These are phyloP conservation scores for Nephelium lappaceum DNA, from an alignment of 345 rosid species.

Conservation along the genomic window DNA sequence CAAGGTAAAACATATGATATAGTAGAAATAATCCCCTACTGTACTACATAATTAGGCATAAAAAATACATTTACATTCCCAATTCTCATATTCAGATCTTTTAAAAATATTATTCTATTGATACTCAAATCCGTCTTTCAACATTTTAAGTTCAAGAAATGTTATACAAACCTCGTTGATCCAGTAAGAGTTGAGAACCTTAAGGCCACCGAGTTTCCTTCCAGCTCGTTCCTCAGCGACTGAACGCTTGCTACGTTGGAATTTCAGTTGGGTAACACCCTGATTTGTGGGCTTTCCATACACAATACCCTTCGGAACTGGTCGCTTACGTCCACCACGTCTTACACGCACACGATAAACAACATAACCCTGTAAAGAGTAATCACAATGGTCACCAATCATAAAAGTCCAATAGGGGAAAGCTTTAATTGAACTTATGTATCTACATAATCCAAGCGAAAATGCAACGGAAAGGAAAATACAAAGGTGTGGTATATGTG, in stretches of 20 bases:
- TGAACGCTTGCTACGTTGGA: conserved; percentile 81
- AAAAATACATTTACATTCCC: neutral
- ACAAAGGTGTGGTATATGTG: neutral
- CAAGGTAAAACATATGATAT: neutral
- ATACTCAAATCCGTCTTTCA: neutral
- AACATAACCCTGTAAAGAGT: conserved; percentile 58
- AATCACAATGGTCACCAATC: neutral
- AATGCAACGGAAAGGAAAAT: neutral
- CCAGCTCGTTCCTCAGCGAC: conserved; percentile 93
- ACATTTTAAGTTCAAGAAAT: neutral
- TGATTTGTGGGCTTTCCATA: conserved; percentile 88
- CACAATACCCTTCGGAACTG: conserved; percentile 88
- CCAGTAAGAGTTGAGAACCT: conserved; percentile 87
- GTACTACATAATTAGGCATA: neutral
- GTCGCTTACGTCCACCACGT: conserved; percentile 91
- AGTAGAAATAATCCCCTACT: neutral
- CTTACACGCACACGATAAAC: conserved; percentile 84
- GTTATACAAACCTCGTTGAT: conserved; percentile 61
- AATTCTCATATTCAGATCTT: neutral
- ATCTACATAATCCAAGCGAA: neutral
- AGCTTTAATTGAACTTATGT: neutral
- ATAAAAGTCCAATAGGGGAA: neutral
- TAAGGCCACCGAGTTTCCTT: conserved; percentile 69
- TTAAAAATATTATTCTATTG: neutral
- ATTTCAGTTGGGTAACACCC: conserved; percentile 87